Percentiles rank a stretch among this genome's conserved stretches.
Evolutionary conservation across 495 filamentous ascomycete genomes (phyloP).

Genomic region (Glutinoglossum americanum): DNA sequence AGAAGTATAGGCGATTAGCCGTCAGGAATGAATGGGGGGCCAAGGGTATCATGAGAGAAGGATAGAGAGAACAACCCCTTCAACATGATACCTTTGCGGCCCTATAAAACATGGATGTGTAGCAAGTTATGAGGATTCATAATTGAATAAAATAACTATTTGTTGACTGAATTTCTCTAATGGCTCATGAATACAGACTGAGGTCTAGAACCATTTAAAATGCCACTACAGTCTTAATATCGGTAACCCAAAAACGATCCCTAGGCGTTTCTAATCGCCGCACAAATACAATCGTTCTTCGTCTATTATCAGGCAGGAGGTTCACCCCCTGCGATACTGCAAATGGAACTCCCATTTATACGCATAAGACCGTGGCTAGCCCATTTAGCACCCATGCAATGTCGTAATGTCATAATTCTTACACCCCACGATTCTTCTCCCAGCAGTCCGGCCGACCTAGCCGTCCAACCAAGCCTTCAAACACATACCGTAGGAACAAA

Average conservation of each 20-base stretch:
- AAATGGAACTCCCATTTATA: neutral
- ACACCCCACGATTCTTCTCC: neutral
- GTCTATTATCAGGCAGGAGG: too few species aligned
- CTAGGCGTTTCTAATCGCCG: too few species aligned
- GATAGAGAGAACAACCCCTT: neutral
- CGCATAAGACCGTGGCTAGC: neutral
- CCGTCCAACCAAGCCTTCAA: neutral
- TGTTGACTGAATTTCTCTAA: neutral
- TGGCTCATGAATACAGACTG: too few species aligned
- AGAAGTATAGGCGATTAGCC: conserved; percentile 41
- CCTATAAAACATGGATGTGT: neutral
- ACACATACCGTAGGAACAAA: neutral
- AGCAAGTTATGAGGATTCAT: neutral
- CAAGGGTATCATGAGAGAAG: neutral
- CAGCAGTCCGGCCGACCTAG: too few species aligned
- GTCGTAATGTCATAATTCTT: neutral
- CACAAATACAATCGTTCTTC: too few species aligned
- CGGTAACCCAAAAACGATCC: too few species aligned
- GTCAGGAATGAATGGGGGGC: neutral
- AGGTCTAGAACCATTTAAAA: too few species aligned
- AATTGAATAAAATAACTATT: neutral
- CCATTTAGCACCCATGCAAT: neutral
- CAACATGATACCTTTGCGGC: neutral
- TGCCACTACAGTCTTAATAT: too few species aligned
- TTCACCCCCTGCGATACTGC: neutral